Evolutionary conservation across 495 filamentous ascomycete species (phyloP), one percentile per base, ranked within the genome.

Genomic region (Pyrenula massariospora): DNA sequence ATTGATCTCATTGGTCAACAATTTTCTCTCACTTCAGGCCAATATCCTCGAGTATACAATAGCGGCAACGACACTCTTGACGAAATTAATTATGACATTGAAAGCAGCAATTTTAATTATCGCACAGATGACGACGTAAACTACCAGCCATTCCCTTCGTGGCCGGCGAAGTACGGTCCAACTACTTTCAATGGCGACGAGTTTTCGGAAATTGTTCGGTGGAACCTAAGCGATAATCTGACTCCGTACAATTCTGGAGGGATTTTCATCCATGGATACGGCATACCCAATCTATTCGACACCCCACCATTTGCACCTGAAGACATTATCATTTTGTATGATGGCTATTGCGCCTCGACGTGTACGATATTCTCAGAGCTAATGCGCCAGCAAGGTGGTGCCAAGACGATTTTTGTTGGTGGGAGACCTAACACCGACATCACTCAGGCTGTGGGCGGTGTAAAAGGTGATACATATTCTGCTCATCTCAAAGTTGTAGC

Each of bases 281-380:
- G 59, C 57, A 59, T 36, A 10, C 48, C 58, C 60, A 58, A 62
- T n/a, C 54, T 60, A 25, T 54, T 59, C 49, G 58, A 48, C 52
- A 42, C 65, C 59, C 62, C 57, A 22, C 68, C 66, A 10, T 80
- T 62, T 54, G 58, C 65, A 10, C 60, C 72, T 1, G 65, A 74
- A 31, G 60, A 79, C 55, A 76, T 80, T 52, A 63, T 78, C 36
- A 50, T 75, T 1, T 70, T 80, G 22, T 65, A 73, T 19, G 77
- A 83, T 57, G 72, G 71, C 24, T 55, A 71, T 48, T 83, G 78
- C 60, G 65, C 66, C n/a, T 79, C 73, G 0, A 65, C 78, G 42
- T 83, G 77, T 60, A 65, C 73, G 1, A 61, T 77, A 10, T 81
- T 83, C 61, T 64, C 73, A 22, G 78, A 83, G 62, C 65, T 77